Evolutionary conservation across 768 basidiomycete genomes (phyloP), one percentile per base, ranked within the genome.

Genomic region (Leccinum aurantiacum): DNA sequence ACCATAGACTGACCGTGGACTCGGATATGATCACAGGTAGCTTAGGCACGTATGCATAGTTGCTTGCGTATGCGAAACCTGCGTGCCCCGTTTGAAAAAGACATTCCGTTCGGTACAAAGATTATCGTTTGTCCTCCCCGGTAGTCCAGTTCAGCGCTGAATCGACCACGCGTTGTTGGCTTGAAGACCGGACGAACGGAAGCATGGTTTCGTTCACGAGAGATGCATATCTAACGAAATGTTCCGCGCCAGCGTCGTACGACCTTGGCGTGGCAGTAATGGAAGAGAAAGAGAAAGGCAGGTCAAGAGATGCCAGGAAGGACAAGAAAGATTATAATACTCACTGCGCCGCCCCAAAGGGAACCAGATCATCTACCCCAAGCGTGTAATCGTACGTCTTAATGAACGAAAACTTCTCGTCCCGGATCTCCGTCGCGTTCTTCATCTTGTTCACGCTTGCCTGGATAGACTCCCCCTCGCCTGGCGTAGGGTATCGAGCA

Each of bases 91-190:
- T 22, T 17, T 54, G 13, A 67, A 56, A 31, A 48, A 47, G 7
- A 41, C n/a, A n/a, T 22, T 17, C 29, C 14, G 27, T 5, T 15
- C 50, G 27, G 37, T 37, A 37, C 25, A 10, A 11, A 31, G 33
- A 7, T 38, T 19, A 1, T 24, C 5, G 11, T 46, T 38, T 17
- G 35, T 15, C 37, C 67, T 54, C 59, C 85, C 89, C 90, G 47
- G 76, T 74, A 3, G 77, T 74, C 90, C 90, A 91, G 66, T 90
- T 89, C 17, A 69, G 74, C 1, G 89, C 89, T 33, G 86, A 84
- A 35, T 82, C 74, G 4, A 90, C 76, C 4, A 90, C 88, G 24
- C 91, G 81, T 7, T 65, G 65, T 10, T 78, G 78, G 15, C 78
- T 75, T 1, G 80, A 78, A 3, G 80, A 74, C 9, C 84, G 73